phyloP scores from a whole-genome alignment of 2,329 filamentous ascomycete species.

The Aotearoamyces nothofagi region DNA sequence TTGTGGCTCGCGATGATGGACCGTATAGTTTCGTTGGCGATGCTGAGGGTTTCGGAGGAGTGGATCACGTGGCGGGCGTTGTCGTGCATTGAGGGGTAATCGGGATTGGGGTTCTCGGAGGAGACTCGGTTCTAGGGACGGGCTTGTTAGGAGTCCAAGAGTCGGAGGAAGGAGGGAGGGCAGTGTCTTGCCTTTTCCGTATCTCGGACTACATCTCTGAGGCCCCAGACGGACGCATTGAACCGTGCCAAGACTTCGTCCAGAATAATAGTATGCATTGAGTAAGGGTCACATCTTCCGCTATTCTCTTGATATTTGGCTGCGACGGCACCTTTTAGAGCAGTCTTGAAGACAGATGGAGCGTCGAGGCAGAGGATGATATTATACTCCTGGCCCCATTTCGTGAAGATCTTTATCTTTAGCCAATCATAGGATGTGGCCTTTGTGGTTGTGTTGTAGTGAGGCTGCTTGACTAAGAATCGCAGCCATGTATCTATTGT shows the following conservation, averaged over 20 bases:
- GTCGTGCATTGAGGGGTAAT: background rate
- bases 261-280: background rate
- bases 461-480: background rate
- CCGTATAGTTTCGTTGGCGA: background rate
- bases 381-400: background rate
- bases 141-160: too few species aligned
- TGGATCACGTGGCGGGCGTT: constrained; percentile 1
- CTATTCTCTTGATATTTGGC: background rate
- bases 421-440: background rate
- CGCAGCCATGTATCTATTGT: background rate
- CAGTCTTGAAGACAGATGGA: background rate
- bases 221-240: background rate
- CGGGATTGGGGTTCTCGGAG: constrained; percentile 1
- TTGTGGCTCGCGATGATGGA: background rate
- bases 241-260: background rate
- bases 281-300: constrained; percentile 1
- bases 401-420: too few species aligned
- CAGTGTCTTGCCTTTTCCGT: constrained; percentile 1
- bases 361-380: background rate
- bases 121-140: too few species aligned
- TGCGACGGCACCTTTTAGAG: background rate
- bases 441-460: background rate
- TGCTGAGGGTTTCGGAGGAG: background rate
- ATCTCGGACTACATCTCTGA: background rate
- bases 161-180: too few species aligned